Evolutionary conservation across 495 filamentous ascomycete genomes (phyloP), one percentile per base, ranked within the genome.

Genomic region (Melanomma pulvis-pyrius): DNA sequence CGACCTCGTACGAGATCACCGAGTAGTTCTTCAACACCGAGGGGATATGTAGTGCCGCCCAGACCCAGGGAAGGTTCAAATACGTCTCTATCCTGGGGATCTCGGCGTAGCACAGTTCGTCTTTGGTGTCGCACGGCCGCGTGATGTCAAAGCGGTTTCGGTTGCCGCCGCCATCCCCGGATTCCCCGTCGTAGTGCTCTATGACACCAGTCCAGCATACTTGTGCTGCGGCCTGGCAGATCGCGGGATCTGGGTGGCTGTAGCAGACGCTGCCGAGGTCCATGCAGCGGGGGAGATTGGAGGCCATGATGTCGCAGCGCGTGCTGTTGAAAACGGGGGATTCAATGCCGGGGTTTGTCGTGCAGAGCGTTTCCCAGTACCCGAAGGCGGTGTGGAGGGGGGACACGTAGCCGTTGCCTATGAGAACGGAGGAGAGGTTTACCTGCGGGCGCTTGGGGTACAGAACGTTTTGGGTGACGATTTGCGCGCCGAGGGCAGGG

Each of bases 311-410:
- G 52, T 81, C 75, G 56, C 79, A 81, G 47, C 79, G 69, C 0
- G 79, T 80, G 24, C 73, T 39, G 55, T 80, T 81, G 71, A 80
- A 80, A 0, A 81, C 69, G 21, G 78, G 78, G n/a, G 64, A 58
- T 3, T 66, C 22, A 52, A 80, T 69, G 22, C 49, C 67, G 1
- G 78, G 78, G 48, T 81, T 80, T 2, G 77, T 79, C 0, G 76
- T 79, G 65, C 79, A 80, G 13, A 80, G 76, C 0, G 79, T 80
- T 67, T 80, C 78, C 75, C 76, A 81, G 63, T 80, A 79, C 19
- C 79, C 78, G 52, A 73, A 81, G 11, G 41, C 49, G 0, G 69
- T 61, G 50, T 79, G 74, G 24, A 69, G 71, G 1, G 72, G 75
- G 1, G 77, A 80, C 55, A 80, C 74, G 53, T 58, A 63, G 65